Conservation (phyloP, 2,329 filamentous ascomycete species). For the Aureobasidium namibiae region DNA sequence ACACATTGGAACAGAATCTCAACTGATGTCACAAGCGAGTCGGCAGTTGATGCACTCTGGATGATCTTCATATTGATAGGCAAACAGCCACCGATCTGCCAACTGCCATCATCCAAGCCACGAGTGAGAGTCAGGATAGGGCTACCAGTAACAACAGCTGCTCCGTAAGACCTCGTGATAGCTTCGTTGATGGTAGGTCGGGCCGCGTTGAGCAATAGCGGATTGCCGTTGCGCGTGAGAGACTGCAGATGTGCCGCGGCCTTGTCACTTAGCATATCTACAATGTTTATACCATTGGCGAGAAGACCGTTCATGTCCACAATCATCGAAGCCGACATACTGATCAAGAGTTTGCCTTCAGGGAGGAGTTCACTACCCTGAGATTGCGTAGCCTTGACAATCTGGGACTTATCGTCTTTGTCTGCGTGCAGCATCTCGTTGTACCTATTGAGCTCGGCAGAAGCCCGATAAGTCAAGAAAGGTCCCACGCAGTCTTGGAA, state of each 20-base stretch:
- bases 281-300: conserved; percentile 40
- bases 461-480: conserved; percentile 93
- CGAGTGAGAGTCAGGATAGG: conserved; percentile 75
- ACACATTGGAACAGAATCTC: conserved; percentile 81
- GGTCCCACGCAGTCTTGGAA: conserved; percentile 94
- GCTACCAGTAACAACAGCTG: conserved; percentile 72
- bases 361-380: conserved; percentile 76
- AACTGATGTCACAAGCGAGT: conserved; percentile 67
- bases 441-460: conserved; percentile 78
- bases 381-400: conserved; percentile 76
- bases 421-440: conserved; percentile 87
- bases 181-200: conserved; percentile 83
- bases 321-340: conserved; percentile 70
- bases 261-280: conserved; percentile 65
- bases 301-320: conserved; percentile 58
- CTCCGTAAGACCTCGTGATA: conserved; percentile 69
- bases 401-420: conserved; percentile 85
- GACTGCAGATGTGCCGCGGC: conserved; percentile 61
- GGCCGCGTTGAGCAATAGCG: conserved; percentile 80
- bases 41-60: conserved; percentile 62
- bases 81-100: conserved; percentile 87
- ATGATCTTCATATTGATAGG: conserved; percentile 77
- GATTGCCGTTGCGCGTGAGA: conserved; percentile 63
- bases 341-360: conserved; percentile 73
- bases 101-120: conserved; percentile 82